Conservation (phyloP, 1,284 basidiomycete species). For the Trichosporon faecale region DNA sequence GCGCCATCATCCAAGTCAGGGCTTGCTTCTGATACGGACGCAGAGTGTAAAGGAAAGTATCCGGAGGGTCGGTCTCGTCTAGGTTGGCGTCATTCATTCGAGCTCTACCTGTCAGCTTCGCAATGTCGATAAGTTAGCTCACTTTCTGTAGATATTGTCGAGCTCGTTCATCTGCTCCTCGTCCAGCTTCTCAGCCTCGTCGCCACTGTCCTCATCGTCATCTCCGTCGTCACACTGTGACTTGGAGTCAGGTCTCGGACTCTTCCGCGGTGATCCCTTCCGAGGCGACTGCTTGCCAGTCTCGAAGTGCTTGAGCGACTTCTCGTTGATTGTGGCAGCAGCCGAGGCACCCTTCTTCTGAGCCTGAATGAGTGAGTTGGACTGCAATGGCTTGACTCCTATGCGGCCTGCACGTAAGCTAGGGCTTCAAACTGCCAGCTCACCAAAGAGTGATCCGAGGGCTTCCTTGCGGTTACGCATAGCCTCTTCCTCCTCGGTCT, state of each 20-base stretch:
- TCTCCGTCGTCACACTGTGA: conserved; percentile 55
- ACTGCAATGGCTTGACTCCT: conserved; percentile 46
- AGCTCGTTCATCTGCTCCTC: conserved; percentile 63
- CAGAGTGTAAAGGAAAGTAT: conserved; percentile 73
- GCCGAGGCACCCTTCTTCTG: conserved; percentile 44
- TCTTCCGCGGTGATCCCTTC: conserved; percentile 14
- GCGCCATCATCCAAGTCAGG: conserved; percentile 85
- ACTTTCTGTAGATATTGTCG: conserved; percentile 77
- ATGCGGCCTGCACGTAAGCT: conserved; percentile 41
- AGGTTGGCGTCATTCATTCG: conserved; percentile 74
- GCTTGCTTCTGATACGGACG: conserved; percentile 94
- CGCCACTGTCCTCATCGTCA: conserved; percentile 57
- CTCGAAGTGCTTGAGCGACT: conserved; percentile 37
- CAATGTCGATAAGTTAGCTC: conserved; percentile 24
- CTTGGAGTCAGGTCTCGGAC: conserved; percentile 18
- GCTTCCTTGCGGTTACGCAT: conserved; percentile 51
- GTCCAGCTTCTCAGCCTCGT: conserved; percentile 65
- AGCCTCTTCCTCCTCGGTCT: conserved; percentile 48
- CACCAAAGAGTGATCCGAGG: conserved; percentile 46
- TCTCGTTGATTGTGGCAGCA: conserved; percentile 39
- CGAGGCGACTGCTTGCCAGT: conserved; percentile 4
- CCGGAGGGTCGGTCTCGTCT: conserved; percentile 75
- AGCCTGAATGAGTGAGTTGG: conserved; percentile 45
- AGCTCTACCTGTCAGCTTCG: conserved; percentile 59
- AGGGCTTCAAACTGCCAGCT: conserved; percentile 2